phyloP scores from a whole-genome alignment of 2,329 filamentous ascomycete genomes.

The Allantophomopsis lycopodina region DNA sequence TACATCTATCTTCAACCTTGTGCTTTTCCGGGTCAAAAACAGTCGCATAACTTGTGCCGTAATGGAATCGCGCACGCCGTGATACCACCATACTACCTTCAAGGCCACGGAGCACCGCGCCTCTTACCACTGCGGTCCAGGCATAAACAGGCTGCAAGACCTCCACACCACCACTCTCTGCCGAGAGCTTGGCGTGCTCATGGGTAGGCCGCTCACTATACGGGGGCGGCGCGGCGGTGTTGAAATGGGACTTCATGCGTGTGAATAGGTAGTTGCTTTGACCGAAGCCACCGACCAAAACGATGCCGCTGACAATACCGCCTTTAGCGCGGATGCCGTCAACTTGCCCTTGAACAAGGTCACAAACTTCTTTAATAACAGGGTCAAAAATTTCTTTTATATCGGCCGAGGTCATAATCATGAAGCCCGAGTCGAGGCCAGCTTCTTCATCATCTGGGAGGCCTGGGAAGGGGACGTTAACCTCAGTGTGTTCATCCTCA shows the following conservation, averaged over 20 bases:
- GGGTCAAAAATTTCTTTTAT: conserved; percentile 66
- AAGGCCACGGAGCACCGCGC: conserved; percentile 60
- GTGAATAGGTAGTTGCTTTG: conserved; percentile 67
- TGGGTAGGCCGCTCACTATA: conserved; percentile 62
- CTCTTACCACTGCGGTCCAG: conserved; percentile 69
- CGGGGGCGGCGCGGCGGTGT: conserved; percentile 30
- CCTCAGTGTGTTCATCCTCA: conserved; percentile 62
- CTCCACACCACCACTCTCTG: conserved; percentile 47
- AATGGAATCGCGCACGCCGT: conserved; percentile 55
- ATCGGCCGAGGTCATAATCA: conserved; percentile 56
- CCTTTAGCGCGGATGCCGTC: conserved; percentile 46
- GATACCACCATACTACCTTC: conserved; percentile 72
- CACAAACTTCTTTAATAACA: conserved; percentile 56
- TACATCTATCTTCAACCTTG: conserved; percentile 50
- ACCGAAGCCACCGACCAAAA: conserved; percentile 71
- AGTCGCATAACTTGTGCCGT: conserved; percentile 70
- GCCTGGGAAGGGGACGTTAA: conserved; percentile 69
- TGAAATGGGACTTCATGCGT: conserved; percentile 56
- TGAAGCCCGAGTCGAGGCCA: conserved; percentile 62
- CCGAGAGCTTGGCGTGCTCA: conserved; percentile 30
- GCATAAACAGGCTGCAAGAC: conserved; percentile 74
- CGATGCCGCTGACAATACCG: conserved; percentile 57
- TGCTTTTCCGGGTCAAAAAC: conserved; percentile 68
- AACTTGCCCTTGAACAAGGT: conserved; percentile 55
- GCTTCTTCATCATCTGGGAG: conserved; percentile 63